Base-by-base conservation (phyloP, 306 rosid species). In the Cyclanthera cordifolia region DNA sequence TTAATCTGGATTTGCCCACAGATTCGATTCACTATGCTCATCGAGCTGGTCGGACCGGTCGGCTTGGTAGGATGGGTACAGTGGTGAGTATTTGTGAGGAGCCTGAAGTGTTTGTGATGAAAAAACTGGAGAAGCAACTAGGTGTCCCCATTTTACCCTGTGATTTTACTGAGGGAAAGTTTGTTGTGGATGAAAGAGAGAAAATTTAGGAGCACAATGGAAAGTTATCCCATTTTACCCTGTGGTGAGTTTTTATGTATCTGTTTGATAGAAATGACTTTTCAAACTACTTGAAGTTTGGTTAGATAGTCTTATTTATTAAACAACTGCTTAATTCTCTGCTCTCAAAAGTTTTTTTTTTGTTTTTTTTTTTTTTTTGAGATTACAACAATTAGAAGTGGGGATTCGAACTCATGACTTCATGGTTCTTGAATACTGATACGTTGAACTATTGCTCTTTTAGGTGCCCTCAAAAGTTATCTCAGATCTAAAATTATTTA, bases 11-110 rank as follows among this genome's bases (percentile, higher is more conserved):
- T 64, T 77, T 93, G 20, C 98, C 98, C 20, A 93, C 96, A 0
- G 98, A 89, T 75, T 79, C 96, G 1, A 78, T 74, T 83, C 98
- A 89, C 75, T 93, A 93, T 64, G 96, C 96, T 1, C 98, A 93
- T 73, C 83, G 96, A 59, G 98, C 98, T 25, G 96, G 98, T 34
- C 82, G 98, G 68, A 84, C 98, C 0, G 96, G 98, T 3, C 81
- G 96, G 67, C 95, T 93, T 49, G 98, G 98, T 27, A 81, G 98
- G 86, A 82, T 79, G 37, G 98, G 98, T 59, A 89, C 81, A 0
- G 96, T 93, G 69, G 76, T 93, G 45, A 84, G 90, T 23, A 71
- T 93, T 55, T 93, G 98, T 16, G 96, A 93, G 79, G 95, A 87
- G 73, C 25, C 89, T 20, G 94, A 93, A 78, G 88, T 89, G 49